These are phyloP conservation scores for Rhodotorula sp. DNA, from an alignment of 1,284 basidiomycete species.

Conservation along the genomic window DNA sequence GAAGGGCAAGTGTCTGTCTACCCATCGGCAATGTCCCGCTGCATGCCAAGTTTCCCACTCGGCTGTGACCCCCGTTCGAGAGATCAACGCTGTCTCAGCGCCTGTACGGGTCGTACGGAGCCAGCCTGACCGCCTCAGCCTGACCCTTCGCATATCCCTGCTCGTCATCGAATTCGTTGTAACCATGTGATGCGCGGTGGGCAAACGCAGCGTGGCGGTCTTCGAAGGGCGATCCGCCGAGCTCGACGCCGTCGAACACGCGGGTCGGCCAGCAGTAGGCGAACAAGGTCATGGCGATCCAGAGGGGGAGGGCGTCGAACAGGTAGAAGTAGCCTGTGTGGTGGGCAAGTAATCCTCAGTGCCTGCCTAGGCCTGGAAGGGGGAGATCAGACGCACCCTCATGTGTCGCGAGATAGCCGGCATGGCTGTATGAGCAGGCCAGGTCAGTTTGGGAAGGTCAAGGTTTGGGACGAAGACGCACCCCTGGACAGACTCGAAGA, in stretches of 20 bases:
- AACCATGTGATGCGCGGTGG: not conserved
- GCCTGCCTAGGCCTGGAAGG: no score
- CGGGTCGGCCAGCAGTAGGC: slow-evolving; percentile 19
- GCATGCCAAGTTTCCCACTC: no score
- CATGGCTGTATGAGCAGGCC: not conserved
- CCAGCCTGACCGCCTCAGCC: not conserved
- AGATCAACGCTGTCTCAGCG: not conserved
- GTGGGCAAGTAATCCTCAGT: no score
- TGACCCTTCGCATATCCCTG: not conserved
- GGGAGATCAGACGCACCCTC: slow-evolving; percentile 22
- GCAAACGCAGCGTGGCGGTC: not conserved
- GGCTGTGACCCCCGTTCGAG: no score
- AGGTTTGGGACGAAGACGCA: not conserved
- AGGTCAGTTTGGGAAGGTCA: not conserved
- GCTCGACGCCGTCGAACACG: slow-evolving; percentile 16
- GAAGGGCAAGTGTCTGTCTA: no score
- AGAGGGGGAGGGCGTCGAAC: slow-evolving; percentile 42
- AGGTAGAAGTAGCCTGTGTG: slow-evolving; percentile 34
- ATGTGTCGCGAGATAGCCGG: slow-evolving; percentile 30
- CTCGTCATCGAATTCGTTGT: not conserved
- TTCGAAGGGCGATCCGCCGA: not conserved
- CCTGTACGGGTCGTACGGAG: not conserved
- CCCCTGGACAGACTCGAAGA: slow-evolving; percentile 38
- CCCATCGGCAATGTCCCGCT: no score
- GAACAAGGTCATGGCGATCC: slow-evolving; percentile 26